phyloP scores from a whole-genome alignment of 2,329 filamentous ascomycete species.

The Furcasterigmium furcatum region DNA sequence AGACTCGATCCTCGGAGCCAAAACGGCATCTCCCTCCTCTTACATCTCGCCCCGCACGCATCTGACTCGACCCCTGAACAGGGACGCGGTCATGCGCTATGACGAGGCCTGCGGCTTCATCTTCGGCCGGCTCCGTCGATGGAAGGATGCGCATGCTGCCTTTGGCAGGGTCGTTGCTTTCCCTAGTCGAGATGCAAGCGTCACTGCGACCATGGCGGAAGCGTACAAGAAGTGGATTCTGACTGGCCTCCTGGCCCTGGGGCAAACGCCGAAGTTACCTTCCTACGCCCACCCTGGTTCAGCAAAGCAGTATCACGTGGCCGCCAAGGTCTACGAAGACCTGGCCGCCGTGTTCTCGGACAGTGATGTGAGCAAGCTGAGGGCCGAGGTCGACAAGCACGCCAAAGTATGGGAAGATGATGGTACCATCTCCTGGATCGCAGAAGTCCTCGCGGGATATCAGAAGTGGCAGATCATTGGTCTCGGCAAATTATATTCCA shows the following conservation, averaged over 20 bases:
- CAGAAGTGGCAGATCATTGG: conserved; percentile 73
- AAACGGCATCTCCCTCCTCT: conserved; percentile 37
- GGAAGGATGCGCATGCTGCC: conserved; percentile 58
- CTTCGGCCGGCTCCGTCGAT: conserved; percentile 58
- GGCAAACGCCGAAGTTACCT: conserved; percentile 54
- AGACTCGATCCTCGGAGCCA: conserved; percentile 41
- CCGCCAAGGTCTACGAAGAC: conserved; percentile 68
- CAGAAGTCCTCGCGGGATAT: conserved; percentile 67
- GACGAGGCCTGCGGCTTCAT: conserved; percentile 63
- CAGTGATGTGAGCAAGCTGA: conserved; percentile 51
- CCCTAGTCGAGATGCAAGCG: conserved; percentile 58
- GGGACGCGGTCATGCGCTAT: conserved; percentile 60
- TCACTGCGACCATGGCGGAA: conserved; percentile 79
- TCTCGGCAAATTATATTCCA: conserved; percentile 68
- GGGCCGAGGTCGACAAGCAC: conserved; percentile 60
- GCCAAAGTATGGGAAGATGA: conserved; percentile 63
- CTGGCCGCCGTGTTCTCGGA: conserved; percentile 68
- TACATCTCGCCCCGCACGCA: conserved; percentile 60
- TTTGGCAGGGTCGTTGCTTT: conserved; percentile 65
- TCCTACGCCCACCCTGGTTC: conserved; percentile 49
- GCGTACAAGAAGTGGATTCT: conserved; percentile 92
- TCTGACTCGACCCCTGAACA: conserved; percentile 52
- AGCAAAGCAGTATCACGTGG: conserved; percentile 51
- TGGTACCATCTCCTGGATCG: conserved; percentile 68
- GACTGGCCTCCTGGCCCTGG: conserved; percentile 67